Evolutionary conservation across 2,329 filamentous ascomycete species (phyloP).

Genomic region (Colletotrichum sp.): DNA sequence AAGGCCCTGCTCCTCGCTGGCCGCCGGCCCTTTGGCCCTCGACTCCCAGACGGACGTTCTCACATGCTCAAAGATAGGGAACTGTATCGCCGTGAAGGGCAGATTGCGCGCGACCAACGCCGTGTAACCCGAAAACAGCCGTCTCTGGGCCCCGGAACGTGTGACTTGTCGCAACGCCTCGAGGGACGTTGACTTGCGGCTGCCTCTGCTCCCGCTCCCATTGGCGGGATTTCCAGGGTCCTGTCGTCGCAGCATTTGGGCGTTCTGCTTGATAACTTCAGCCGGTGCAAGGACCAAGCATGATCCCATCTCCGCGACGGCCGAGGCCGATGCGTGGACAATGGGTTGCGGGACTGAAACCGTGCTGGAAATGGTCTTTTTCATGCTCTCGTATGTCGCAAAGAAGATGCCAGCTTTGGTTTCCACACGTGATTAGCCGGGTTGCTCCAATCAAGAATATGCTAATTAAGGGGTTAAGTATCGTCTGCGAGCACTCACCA

Average conservation of each 20-base stretch:
- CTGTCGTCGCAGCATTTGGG: constrained; percentile 71
- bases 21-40: constrained; percentile 29
- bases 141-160: constrained; percentile 60
- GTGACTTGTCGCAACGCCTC: constrained; percentile 53
- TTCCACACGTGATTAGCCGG: not conserved
- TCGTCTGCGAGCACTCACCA: constrained; percentile 50
- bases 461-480: not conserved
- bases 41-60: constrained; percentile 56
- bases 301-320: constrained; percentile 79
- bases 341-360: constrained; percentile 68
- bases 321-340: constrained; percentile 76
- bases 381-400: constrained; percentile 83
- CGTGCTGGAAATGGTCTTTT: constrained; percentile 61
- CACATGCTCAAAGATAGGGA: constrained; percentile 82
- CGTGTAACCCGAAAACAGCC: constrained; percentile 74
- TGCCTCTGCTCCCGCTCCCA: not conserved
- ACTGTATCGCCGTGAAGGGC: constrained; percentile 87
- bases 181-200: constrained; percentile 45
- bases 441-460: not conserved
- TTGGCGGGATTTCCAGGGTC: constrained; percentile 16
- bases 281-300: constrained; percentile 88
- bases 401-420: constrained; percentile 82
- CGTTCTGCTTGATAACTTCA: constrained; percentile 93
- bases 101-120: constrained; percentile 83
- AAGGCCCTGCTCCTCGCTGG: constrained; percentile 39